Base-by-base conservation (phyloP, 2,329 filamentous ascomycete species). In the Neofusicoccum sp. region DNA sequence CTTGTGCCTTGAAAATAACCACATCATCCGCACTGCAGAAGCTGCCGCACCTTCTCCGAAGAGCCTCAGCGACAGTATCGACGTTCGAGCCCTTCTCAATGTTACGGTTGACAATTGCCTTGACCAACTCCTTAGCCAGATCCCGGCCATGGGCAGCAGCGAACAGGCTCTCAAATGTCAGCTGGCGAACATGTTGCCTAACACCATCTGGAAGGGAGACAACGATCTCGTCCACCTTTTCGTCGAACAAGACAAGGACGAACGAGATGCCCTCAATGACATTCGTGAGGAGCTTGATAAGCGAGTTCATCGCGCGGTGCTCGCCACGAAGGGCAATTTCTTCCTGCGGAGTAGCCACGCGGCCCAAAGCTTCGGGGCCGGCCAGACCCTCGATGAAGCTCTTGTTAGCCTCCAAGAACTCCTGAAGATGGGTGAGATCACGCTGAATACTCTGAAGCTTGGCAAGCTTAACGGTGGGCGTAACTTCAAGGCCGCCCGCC, bases 11-110 rank as follows among this genome's bases (percentile, higher is more conserved):
- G 87, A 99, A 99, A 69, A 97, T 94, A 67, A 98, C 88, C 1
- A 98, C 95, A 79, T 99, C 95, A 67, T 99, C 94, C 0, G 94
- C 89, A 71, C 93, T 97, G 76, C 95, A 99, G 84, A 99, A 99
- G 77, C 91, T 97, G 66, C 95, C 96, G 70, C 95, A 99, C 70
- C 93, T 87, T 69, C 95, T 85, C 50, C 95, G 87, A 56, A 99
- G 80, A n/a, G 93, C 92, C 76, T 99, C 95, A 0, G 95, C 94
- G 29, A 99, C 93, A 0, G 93, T 97, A 78, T 99, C 96, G 22
- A 99, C 94, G 67, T 98, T 99, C 4, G 93, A 94, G 8, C 96
- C 95, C 71, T 92, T 97, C 64, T 94, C 91, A 70, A 99, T 99
- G 75, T 97, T 99, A 71, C 93, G 89, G 76, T 98, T 98, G 61